Evolutionary conservation across 169 alveolate species (phyloP), one percentile per base, ranked within the genome.

Genomic region (Cytauxzoon felis): DNA sequence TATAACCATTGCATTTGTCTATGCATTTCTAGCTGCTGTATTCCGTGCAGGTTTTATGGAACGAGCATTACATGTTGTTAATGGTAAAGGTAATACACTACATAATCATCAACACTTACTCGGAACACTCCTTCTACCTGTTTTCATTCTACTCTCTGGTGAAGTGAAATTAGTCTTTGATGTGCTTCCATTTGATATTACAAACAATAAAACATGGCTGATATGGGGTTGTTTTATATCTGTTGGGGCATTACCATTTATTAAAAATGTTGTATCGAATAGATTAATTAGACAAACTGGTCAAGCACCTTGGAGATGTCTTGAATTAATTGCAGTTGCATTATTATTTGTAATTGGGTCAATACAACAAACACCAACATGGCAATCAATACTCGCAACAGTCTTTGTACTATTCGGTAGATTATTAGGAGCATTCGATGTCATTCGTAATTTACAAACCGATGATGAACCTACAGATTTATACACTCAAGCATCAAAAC

Each of bases 281-380:
- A 86, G 96, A 27, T 81, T 93, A 5, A 92, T 93, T 73, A 86
- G 96, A 53, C 84, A 91, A 50, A 91, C 96, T 9, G 96, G 96
- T n/a, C 97, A 93, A 63, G 96, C 93, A 41, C 97, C 97, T 51
- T 93, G 97, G 97, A 84, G 97, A 42, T 85, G 87, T 65, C 88
- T 92, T 23, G 97, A 93, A 78, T 86, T 93, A 32, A 34, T 93
- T 43, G 88, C 97, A 3, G 94, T 93, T 24, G 87, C 88, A n/a
- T 76, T 93, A 30, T 91, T 93, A 45, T 93, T 93, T 69, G 57
- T 91, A 49, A 90, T 93, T 51, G 97, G 97, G 53, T 58, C 88
- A 43, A 61, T 82, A 7, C 91, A 47, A 56, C 81, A 52, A 40
- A 13, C 61, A 11, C 80, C 80, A 3, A 59, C 86, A n/a, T 76